Evolutionary conservation across 1,139 yeast species (phyloP), one percentile per base, ranked within the genome.

Genomic region (Scheffersomyces parashehatae): DNA sequence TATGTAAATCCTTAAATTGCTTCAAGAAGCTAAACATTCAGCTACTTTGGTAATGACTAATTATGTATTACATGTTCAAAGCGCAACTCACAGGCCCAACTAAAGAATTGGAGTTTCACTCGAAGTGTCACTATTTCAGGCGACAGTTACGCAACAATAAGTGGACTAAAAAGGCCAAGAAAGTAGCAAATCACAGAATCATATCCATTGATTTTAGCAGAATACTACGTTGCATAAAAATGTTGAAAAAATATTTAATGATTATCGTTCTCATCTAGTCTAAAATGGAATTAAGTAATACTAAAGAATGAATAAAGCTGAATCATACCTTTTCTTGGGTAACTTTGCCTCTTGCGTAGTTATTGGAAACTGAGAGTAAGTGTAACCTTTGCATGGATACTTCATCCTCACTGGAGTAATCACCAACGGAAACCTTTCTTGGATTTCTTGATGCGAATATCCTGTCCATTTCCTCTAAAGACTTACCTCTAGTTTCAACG

Each of bases 401-500:
- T 14, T 20, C 35, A 9, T 31, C 35, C 20, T 31, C 35, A 14
- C 20, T 20, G 3, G 35, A 31, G 20, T 31, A 31, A n/a, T 31
- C 35, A 31, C 24, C 20, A 10, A 31, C 35, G 11, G 35, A 31
- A n/a, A 31, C 35, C 8, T 31, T 31, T 31, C 35, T 31, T 14
- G 35, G 35, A 14, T 37, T 37, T 11, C 28, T 15, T 12, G 34
- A 9, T 20, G 16, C 37, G 39, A 61, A 63, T 28, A 60, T 55
- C 31, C 49, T 48, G 41, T 61, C 67, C 39, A 62, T 52, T 41
- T 62, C 68, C 50, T 63, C 67, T 49, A 63, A 54, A 3, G 58
- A 48, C 49, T 56, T 56, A 4, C 61, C 60, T 34, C 58, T 59
- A 11, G 68, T 63, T 43, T 62, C 68, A n/a, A 61, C 58, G 46